Percentiles rank a stretch among this genome's conserved stretches.
Evolutionary conservation across 2,329 filamentous ascomycete species (phyloP).

Genomic region (Apiospora pterosperma): DNA sequence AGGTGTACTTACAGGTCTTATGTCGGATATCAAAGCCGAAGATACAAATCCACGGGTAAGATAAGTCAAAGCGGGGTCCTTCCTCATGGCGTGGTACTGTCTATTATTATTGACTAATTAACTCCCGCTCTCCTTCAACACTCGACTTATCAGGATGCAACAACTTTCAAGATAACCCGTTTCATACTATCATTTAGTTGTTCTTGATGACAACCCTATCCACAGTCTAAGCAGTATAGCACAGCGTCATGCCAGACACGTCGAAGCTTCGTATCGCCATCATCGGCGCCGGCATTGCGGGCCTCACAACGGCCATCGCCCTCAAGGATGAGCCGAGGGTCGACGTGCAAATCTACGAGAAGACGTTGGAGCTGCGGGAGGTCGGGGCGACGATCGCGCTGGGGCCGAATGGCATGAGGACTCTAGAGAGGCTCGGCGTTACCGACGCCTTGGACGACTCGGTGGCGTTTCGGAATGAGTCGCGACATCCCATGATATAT

Average conservation of each 20-base stretch:
- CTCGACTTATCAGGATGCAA: background rate
- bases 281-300: conserved; percentile 48
- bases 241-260: conserved; percentile 9
- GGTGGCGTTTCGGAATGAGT: conserved; percentile 37
- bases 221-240: background rate
- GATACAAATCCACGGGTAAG: background rate
- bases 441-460: conserved; percentile 39
- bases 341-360: conserved; percentile 47
- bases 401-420: conserved; percentile 50
- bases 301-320: conserved; percentile 44
- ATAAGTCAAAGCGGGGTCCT: background rate
- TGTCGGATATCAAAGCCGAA: background rate
- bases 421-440: conserved; percentile 47
- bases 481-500: conserved; percentile 42
- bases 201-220: background rate
- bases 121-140: background rate
- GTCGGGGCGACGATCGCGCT: conserved; percentile 47
- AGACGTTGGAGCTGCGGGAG: conserved; percentile 41
- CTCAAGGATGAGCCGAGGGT: conserved; percentile 37
- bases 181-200: background rate
- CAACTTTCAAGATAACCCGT: background rate
- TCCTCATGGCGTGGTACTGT: background rate
- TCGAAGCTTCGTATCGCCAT: conserved; percentile 39
- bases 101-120: too few relatives aligned
- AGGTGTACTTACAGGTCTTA: too few relatives aligned